phyloP scores from a whole-genome alignment of 2,329 filamentous ascomycete genomes.

The Thielaviopsis ethacetica region DNA sequence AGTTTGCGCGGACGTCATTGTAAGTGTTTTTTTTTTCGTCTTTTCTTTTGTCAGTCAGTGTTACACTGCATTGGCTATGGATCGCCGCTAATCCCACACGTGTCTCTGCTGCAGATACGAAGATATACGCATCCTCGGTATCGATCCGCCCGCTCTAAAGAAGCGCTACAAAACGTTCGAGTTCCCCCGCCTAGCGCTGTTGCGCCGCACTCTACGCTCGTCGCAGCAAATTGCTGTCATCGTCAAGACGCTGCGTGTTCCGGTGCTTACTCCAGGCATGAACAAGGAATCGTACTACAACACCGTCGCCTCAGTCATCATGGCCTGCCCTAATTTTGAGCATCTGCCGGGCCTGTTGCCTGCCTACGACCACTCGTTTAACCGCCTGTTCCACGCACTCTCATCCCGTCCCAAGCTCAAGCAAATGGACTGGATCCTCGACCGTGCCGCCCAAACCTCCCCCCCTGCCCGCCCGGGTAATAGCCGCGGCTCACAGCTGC shows the following conservation, averaged over 20 bases:
- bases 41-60: neutral
- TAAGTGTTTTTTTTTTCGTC: conserved; percentile 20
- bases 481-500: conserved; percentile 16
- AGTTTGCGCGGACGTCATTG: conserved; percentile 33
- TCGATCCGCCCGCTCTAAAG: conserved; percentile 37
- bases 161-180: conserved; percentile 39
- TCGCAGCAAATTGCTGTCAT: conserved; percentile 35
- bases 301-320: conserved; percentile 41
- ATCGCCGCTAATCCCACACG: neutral
- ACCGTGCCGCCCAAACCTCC: conserved; percentile 17
- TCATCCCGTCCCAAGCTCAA: conserved; percentile 38
- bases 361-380: conserved; percentile 38
- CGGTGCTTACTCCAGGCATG: conserved; percentile 26
- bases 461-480: conserved; percentile 17
- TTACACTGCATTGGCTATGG: neutral
- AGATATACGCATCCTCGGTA: conserved; percentile 40
- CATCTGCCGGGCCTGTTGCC: conserved; percentile 37
- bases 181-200: conserved; percentile 36
- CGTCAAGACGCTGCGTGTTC: conserved; percentile 42
- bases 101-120: conserved; percentile 28
- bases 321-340: conserved; percentile 50
- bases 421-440: conserved; percentile 44
- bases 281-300: conserved; percentile 36
- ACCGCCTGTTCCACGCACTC: conserved; percentile 40
- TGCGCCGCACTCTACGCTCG: conserved; percentile 39